Evolutionary conservation across 2,329 filamentous ascomycete species (phyloP).

Genomic region (Delphinella strobiligena): DNA sequence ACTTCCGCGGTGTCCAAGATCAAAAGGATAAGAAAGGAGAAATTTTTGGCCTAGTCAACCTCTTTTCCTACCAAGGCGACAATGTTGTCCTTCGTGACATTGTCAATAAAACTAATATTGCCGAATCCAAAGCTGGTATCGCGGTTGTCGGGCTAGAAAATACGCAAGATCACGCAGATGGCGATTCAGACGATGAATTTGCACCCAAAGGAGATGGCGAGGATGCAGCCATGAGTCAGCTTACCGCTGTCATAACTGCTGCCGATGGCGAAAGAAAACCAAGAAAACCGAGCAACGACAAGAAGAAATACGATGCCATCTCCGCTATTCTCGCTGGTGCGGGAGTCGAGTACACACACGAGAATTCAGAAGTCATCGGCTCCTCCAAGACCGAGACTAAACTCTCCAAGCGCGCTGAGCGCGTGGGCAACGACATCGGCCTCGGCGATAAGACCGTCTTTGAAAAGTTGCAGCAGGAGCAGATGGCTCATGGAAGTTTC

Average conservation of each 20-base stretch:
- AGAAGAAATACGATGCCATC: constrained; percentile 40
- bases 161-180: constrained; percentile 37
- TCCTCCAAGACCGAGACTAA: constrained; percentile 83
- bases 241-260: constrained; percentile 48
- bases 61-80: constrained; percentile 71
- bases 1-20: constrained; percentile 90
- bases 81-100: constrained; percentile 83
- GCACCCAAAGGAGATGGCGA: no score
- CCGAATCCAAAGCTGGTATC: constrained; percentile 79
- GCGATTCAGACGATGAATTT: constrained; percentile 18
- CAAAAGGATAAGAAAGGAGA: constrained; percentile 74
- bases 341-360: constrained; percentile 89
- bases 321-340: constrained; percentile 79
- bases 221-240: constrained; percentile 58
- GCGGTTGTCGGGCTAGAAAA: constrained; percentile 64
- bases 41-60: constrained; percentile 80
- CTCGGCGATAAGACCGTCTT: constrained; percentile 47
- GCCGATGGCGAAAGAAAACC: constrained; percentile 18
- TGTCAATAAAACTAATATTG: constrained; percentile 95
- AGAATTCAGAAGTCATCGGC: constrained; percentile 91
- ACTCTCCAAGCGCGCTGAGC: constrained; percentile 64
- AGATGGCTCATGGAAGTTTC: neutral
- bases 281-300: constrained; percentile 25
- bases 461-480: constrained; percentile 17
- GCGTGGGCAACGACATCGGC: constrained; percentile 41